phyloP scores from a whole-genome alignment of 352 stramenopile species.

The Globisporangium yorkense region DNA sequence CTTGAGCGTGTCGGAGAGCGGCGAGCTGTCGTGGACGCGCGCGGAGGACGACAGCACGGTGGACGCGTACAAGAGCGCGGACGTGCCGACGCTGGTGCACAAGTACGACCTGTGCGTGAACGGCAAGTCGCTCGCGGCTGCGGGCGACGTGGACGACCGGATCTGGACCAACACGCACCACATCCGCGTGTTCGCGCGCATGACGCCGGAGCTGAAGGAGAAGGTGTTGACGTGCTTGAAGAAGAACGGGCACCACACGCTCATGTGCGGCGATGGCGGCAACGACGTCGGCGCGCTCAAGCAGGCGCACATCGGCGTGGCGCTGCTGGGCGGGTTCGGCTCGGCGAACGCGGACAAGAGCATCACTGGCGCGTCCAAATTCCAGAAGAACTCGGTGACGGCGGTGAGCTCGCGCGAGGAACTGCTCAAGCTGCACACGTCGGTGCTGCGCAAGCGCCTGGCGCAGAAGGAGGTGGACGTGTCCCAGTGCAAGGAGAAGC shows the following conservation, averaged over 20 bases:
- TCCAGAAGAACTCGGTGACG: conserved; percentile 56
- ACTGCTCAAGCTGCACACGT: conserved; percentile 83
- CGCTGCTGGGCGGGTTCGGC: conserved; percentile 73
- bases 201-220: conserved; percentile 97
- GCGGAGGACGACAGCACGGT: conserved; percentile 69
- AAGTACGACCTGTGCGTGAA: conserved; percentile 87
- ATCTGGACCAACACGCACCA: conserved; percentile 80
- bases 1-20: conserved; percentile 34
- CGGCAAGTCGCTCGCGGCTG: conserved; percentile 61
- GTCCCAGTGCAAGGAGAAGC: conserved; percentile 69
- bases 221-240: conserved; percentile 94
- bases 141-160: conserved; percentile 71
- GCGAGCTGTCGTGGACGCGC: conserved; percentile 71
- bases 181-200: conserved; percentile 94
- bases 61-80: conserved; percentile 57
- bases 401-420: conserved; percentile 54
- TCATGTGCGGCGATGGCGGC: conserved; percentile 98
- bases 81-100: conserved; percentile 52
- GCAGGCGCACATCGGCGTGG: conserved; percentile 87
- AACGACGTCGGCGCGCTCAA: conserved; percentile 98
- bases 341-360: conserved; percentile 85
- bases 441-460: conserved; percentile 79
- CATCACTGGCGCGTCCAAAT: conserved; percentile 69
- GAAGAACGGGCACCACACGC: conserved; percentile 84
- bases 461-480: conserved; percentile 61